Base-by-base conservation (phyloP, 1,284 basidiomycete species). In the Cryptococcus sp. region DNA sequence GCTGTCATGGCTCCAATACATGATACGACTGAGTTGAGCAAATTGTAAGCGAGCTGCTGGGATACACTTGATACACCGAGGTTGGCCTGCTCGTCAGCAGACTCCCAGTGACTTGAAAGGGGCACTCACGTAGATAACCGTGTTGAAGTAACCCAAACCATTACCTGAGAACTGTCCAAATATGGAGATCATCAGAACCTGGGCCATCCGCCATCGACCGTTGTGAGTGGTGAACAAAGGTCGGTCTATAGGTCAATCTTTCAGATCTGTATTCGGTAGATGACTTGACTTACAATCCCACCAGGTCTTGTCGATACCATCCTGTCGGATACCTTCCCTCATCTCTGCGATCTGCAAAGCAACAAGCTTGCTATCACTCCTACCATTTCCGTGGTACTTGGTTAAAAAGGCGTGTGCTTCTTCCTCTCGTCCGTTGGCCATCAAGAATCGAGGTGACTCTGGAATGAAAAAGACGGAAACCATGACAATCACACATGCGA, bases 231-330 rank as follows among this genome's bases (percentile, higher is more conserved):
- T 11, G 57, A 66, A 64, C 23, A 67, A 59, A 2, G 60, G 60
- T 56, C 64, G 60, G 61, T 66, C 60, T 62, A 34, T 18, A 10
- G 4, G 3, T 49, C 39, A 56, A 16, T 42, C 9, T 7, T 16
- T n/a, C 14, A 9, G 37, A 3, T 14, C 3, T 14, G 21, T 16
- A 37, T 21, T 31, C 19, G 7, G 18, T 16, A 3, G 40, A 3
- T 21, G 1, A 16, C n/a, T n/a, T 16, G 32, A 61, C 62, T 55
- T 44, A 61, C 59, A 71, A 55, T 74, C 72, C 77, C 78, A 83
- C 81, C 82, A 83, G 49, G 80, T 75, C 69, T 84, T 84, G 69
- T 85, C 83, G 14, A 80, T 79, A 21, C 79, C 83, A 60, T 82
- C 77, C 7, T 79, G 55, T 36, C 74, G 70, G 50, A 84, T 79